Evolutionary conservation across 2,329 filamentous ascomycete genomes (phyloP).

Genomic region (Pleomassaria siparia): DNA sequence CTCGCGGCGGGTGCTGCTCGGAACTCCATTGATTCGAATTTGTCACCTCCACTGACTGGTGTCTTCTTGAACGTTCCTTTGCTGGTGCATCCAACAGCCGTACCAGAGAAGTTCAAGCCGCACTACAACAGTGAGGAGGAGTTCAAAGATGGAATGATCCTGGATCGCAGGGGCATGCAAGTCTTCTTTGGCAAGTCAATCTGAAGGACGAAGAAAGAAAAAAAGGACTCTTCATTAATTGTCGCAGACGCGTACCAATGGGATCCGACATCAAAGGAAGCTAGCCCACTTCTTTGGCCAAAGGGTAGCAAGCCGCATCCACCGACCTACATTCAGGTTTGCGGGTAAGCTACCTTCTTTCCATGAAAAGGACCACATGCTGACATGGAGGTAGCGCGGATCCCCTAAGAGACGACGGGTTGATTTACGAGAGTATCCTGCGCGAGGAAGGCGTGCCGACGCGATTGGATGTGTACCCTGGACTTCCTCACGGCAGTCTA

Average conservation of each 20-base stretch:
- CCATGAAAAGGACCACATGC: not conserved
- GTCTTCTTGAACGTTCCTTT: slow-evolving; percentile 12
- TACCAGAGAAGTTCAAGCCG: slow-evolving; percentile 16
- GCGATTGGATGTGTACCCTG: slow-evolving; percentile 47
- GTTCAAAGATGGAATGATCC: slow-evolving; percentile 16
- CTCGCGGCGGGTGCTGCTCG: slow-evolving; percentile 17
- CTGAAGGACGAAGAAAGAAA: not conserved
- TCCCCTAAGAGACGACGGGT: slow-evolving; percentile 53
- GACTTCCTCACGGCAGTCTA: slow-evolving; percentile 47
- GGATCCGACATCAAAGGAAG: slow-evolving; percentile 31
- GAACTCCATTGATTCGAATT: slow-evolving; percentile 16
- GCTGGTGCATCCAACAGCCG: slow-evolving; percentile 13
- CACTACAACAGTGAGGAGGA: slow-evolving; percentile 19
- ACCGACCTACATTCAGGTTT: slow-evolving; percentile 53
- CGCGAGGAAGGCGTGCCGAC: slow-evolving; percentile 49
- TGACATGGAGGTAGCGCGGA: slow-evolving; percentile 39
- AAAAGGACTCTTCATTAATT: not conserved
- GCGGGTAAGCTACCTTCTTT: slow-evolving; percentile 34
- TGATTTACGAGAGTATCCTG: slow-evolving; percentile 55
- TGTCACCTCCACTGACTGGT: slow-evolving; percentile 18
- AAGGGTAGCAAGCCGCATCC: slow-evolving; percentile 40
- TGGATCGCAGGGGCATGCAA: slow-evolving; percentile 11
- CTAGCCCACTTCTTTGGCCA: slow-evolving; percentile 23
- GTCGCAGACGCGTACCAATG: slow-evolving; percentile 30
- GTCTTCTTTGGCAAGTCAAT: slow-evolving; percentile 14